These are phyloP conservation scores for Dentipellis sp. DNA, from an alignment of 768 basidiomycete genomes.

Conservation along the genomic window DNA sequence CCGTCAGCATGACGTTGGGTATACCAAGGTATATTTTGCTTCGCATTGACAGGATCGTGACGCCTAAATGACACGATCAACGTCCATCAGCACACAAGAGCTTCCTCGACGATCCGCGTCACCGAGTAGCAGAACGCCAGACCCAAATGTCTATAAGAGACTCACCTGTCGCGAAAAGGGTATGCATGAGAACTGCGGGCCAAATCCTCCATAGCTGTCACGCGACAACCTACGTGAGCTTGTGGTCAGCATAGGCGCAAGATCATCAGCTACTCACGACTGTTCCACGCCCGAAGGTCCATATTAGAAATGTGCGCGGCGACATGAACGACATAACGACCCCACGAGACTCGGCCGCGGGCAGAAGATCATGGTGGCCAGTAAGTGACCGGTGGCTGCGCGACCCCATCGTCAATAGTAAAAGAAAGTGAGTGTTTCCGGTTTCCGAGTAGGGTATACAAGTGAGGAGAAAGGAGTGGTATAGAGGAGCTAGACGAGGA, in stretches of 20 bases:
- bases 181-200: slow-evolving; percentile 58
- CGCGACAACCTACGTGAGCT: background rate
- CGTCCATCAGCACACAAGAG: background rate
- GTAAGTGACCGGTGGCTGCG: background rate
- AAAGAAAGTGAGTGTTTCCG: no score
- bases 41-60: slow-evolving; percentile 34
- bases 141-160: background rate
- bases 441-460: no score
- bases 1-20: slow-evolving; percentile 50
- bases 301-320: slow-evolving; percentile 12
- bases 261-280: slow-evolving; percentile 21
- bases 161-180: slow-evolving; percentile 43
- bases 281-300: slow-evolving; percentile 33
- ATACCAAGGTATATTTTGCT: slow-evolving; percentile 33
- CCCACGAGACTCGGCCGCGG: slow-evolving; percentile 1
- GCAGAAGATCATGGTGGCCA: slow-evolving; percentile 3
- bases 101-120: background rate
- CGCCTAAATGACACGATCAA: slow-evolving; percentile 20
- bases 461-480: no score
- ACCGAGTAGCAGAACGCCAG: no score
- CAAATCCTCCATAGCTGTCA: slow-evolving; percentile 49
- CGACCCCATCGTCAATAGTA: no score
- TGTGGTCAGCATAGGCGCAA: no score
- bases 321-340: slow-evolving; percentile 5
- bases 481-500: no score